Conservation (phyloP, 805 yeast species). For the Torulaspora microellipsoides region DNA sequence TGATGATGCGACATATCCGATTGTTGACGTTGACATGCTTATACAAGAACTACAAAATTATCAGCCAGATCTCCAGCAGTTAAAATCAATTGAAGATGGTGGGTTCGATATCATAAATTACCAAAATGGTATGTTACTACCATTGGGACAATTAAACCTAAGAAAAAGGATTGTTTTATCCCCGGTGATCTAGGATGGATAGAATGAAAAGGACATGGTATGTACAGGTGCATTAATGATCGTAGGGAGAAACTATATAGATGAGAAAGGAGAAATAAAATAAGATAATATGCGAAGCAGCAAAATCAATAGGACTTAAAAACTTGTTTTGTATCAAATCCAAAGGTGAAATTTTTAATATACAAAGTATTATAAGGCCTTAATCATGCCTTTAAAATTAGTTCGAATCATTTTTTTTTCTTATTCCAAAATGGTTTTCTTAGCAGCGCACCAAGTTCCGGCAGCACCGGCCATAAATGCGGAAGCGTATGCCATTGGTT, state of each 20-base stretch:
- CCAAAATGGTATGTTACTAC: conserved; percentile 11
- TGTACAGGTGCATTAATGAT: conserved; percentile 25
- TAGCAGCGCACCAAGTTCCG: conserved; percentile 86
- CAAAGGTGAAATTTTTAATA: background rate
- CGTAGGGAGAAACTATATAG: conserved; percentile 8
- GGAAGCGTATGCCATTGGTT: conserved; percentile 84
- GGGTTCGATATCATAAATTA: conserved; percentile 6
- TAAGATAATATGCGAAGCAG: conserved; percentile 5
- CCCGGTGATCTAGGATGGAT: background rate
- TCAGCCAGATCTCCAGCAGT: conserved; percentile 5
- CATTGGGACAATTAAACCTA: conserved; percentile 10
- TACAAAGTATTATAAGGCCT: background rate
- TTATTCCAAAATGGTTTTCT: conserved; percentile 35
- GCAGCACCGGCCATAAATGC: conserved; percentile 86
- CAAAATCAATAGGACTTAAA: conserved; percentile 4
- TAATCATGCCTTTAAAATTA: background rate
- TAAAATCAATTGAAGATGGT: conserved; percentile 5
- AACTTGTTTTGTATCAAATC: conserved; percentile 1
- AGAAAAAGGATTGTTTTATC: conserved; percentile 4
- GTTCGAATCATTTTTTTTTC: background rate
- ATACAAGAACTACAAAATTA: conserved; percentile 18
- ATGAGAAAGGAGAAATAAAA: conserved; percentile 2
- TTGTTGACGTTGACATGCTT: conserved; percentile 21
- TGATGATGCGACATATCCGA: conserved; percentile 26
- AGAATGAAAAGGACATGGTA: conserved; percentile 10